Percentiles rank a stretch among this genome's conserved stretches.
Evolutionary conservation across 192 early-diverging fungal species (phyloP).

Genomic region (Entomortierella parvispora): DNA sequence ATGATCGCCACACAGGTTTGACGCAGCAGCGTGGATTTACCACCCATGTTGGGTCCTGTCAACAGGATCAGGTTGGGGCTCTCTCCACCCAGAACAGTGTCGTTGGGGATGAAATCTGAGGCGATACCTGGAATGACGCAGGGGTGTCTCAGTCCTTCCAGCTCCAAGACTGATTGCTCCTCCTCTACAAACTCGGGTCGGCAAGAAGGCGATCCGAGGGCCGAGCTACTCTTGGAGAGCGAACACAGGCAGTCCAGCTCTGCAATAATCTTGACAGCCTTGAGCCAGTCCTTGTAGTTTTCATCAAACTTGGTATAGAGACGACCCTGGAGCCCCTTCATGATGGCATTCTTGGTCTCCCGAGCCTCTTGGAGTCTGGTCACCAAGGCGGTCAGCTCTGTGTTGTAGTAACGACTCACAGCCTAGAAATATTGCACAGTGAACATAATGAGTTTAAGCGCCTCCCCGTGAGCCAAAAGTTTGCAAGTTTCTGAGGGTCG

Average conservation of each 20-base stretch:
- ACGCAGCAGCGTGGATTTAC: conserved; percentile 95
- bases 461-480: background rate
- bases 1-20: conserved; percentile 96
- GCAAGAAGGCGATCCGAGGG: conserved; percentile 83
- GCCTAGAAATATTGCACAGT: conserved; percentile 43
- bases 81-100: conserved; percentile 79
- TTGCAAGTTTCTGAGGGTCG: background rate
- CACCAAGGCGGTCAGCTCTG: conserved; percentile 69
- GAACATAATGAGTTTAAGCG: background rate
- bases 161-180: conserved; percentile 75
- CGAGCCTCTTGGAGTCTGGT: conserved; percentile 80
- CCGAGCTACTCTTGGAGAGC: conserved; percentile 71
- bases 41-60: conserved; percentile 99
- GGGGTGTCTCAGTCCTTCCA: conserved; percentile 94
- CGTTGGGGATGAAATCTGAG: conserved; percentile 94
- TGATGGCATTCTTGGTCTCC: conserved; percentile 81
- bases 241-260: conserved; percentile 90
- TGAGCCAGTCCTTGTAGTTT: conserved; percentile 76
- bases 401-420: conserved; percentile 88
- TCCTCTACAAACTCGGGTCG: conserved; percentile 85
- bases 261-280: conserved; percentile 76
- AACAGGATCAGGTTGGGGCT: conserved; percentile 84
- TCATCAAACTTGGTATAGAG: conserved; percentile 90
- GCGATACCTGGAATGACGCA: conserved; percentile 76
- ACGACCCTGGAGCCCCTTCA: conserved; percentile 75